A percentile compares a stretch with the other conserved stretches of the same genome.
Evolutionary conservation across 2,329 filamentous ascomycete genomes (phyloP).

Genomic region (Ophiostoma fasciatum): DNA sequence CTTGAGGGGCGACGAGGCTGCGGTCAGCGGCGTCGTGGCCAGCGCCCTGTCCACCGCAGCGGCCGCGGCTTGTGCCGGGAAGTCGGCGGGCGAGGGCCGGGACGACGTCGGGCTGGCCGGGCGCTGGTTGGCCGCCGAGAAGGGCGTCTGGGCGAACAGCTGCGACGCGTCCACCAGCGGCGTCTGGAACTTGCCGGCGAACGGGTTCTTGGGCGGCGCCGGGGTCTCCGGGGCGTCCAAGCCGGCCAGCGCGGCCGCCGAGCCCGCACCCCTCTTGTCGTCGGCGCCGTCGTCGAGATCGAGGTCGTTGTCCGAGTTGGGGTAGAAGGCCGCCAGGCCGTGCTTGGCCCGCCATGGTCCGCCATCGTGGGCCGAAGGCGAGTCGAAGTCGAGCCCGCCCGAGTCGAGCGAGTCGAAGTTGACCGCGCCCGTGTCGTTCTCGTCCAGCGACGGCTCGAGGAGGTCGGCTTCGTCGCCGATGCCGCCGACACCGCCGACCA

Average conservation of each 20-base stretch:
- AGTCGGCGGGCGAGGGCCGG: slow-evolving; percentile 36
- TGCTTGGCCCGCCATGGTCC: too few relatives aligned
- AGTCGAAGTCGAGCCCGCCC: slow-evolving; percentile 24
- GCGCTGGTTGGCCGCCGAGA: slow-evolving; percentile 37
- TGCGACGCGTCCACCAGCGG: slow-evolving; percentile 29
- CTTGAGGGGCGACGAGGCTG: slow-evolving; percentile 34
- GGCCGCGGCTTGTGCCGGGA: slow-evolving; percentile 26
- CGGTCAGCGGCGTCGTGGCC: slow-evolving; percentile 29
- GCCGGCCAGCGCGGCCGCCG: neutral
- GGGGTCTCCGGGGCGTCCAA: slow-evolving; percentile 32
- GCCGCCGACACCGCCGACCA: too few relatives aligned
- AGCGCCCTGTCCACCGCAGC: too few relatives aligned
- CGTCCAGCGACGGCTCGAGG: slow-evolving; percentile 19
- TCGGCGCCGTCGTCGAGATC: neutral
- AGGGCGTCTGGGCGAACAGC: slow-evolving; percentile 40
- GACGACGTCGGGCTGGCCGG: slow-evolving; percentile 40
- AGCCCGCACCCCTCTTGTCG: too few relatives aligned
- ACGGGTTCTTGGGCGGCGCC: slow-evolving; percentile 31
- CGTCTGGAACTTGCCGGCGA: slow-evolving; percentile 22
- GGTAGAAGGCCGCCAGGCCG: slow-evolving; percentile 4
- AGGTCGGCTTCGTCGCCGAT: slow-evolving; percentile 14
- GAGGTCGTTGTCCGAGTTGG: slow-evolving; percentile 4
- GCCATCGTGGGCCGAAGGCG: slow-evolving; percentile 2
- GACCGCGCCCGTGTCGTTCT: slow-evolving; percentile 36
- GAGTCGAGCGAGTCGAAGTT: slow-evolving; percentile 26